A percentile compares a stretch with the other conserved stretches of the same genome.
Conservation (phyloP, 2,329 filamentous ascomycete species). For the Colletotrichum falcatum region DNA sequence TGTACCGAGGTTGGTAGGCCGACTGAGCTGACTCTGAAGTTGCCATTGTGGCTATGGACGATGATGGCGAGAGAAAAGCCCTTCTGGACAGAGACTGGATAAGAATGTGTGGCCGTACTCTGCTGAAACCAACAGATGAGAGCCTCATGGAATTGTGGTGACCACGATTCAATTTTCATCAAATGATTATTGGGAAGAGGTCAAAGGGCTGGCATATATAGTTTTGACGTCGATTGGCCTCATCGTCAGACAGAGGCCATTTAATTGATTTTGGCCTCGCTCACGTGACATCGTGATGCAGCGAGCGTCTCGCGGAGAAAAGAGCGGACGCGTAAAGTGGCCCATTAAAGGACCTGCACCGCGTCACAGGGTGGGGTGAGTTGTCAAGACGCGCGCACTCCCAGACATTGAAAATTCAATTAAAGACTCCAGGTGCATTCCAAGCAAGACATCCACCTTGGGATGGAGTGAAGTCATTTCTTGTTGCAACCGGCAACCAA, state of each 20-base stretch:
- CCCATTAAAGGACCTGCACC: conserved; percentile 24
- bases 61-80: conserved; percentile 11
- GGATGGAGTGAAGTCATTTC: conserved; percentile 12
- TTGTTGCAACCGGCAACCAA: conserved; percentile 30
- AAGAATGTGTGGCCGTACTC: conserved; percentile 7
- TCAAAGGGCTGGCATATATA: not conserved
- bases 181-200: not conserved
- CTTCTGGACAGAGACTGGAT: conserved; percentile 13
- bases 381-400: conserved; percentile 1
- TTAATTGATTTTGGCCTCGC: conserved; percentile 19
- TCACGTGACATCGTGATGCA: conserved; percentile 39
- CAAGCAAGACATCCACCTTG: not conserved
- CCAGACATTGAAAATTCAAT: not conserved
- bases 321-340: conserved; percentile 32
- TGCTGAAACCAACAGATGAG: not conserved
- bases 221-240: conserved; percentile 4
- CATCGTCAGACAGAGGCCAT: conserved; percentile 12
- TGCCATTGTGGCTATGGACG: conserved; percentile 25
- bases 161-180: not conserved
- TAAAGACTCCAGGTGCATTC: not conserved
- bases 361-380: conserved; percentile 2
- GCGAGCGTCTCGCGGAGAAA: not conserved
- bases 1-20: conserved; percentile 65
- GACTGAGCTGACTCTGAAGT: conserved; percentile 34
- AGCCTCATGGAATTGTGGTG: conserved; percentile 15